phyloP scores from a whole-genome alignment of 345 rosid genomes.

The Pugionium cornutum region DNA sequence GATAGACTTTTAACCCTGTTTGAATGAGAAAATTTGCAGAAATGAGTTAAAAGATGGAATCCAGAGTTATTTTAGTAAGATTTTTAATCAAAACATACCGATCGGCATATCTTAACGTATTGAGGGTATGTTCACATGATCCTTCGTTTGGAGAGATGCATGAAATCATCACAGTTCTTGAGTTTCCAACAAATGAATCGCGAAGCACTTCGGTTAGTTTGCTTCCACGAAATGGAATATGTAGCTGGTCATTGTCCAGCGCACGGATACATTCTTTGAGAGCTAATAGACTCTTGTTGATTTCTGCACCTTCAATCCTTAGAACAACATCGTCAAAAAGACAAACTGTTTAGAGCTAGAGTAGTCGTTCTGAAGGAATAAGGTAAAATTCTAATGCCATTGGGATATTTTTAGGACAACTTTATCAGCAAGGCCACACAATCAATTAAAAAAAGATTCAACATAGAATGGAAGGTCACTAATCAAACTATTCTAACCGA shows the following conservation, averaged over 20 bases:
- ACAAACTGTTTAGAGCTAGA: too few relatives aligned
- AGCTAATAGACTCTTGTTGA: conserved; percentile 95
- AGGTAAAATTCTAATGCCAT: too few relatives aligned
- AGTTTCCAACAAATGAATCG: conserved; percentile 96
- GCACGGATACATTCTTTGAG: conserved; percentile 99
- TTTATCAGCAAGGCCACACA: too few relatives aligned
- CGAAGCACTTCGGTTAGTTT: conserved; percentile 98
- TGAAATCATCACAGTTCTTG: conserved; percentile 95
- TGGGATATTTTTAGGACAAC: too few relatives aligned
- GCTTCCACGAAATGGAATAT: conserved; percentile 95
- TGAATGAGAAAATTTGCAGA: conserved; percentile 14
- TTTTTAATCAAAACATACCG: conserved; percentile 49
- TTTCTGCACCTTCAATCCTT: conserved; percentile 98
- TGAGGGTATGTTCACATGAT: conserved; percentile 97
- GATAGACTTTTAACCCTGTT: conserved; percentile 96
- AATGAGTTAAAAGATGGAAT: too few relatives aligned
- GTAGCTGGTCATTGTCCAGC: conserved; percentile 93
- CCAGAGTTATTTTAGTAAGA: too few relatives aligned
- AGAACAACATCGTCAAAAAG: too few relatives aligned
- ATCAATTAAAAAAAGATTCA: too few relatives aligned
- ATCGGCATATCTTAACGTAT: conserved; percentile 97
- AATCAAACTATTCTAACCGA: too few relatives aligned
- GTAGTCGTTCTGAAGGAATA: too few relatives aligned
- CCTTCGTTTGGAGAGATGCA: conserved; percentile 99
- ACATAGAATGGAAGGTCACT: conserved; percentile 1